Base-by-base conservation (phyloP, 176 grass and related monocot genomes). In the Tillandsia fasciculata region DNA sequence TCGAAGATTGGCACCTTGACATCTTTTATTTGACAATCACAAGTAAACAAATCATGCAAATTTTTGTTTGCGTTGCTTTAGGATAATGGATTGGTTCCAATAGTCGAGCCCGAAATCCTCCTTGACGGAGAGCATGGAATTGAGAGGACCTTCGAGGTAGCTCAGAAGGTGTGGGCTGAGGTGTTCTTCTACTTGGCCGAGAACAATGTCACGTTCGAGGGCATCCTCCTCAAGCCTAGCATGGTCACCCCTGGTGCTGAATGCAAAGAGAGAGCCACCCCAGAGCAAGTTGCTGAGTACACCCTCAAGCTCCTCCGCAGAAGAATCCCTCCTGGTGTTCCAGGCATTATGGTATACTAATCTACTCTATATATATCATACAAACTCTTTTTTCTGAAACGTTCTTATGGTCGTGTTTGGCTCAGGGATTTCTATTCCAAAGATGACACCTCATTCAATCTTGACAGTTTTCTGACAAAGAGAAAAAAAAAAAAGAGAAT, bases 181-280 rank as follows among this genome's bases (percentile, higher is more conserved):
- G 79, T 79, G 5, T 90, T 97, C 82, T 97, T 50, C 84, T 90
- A 93, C 75, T 26, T 97, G 82, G 77, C 94, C 48, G 79, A 97
- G 84, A 97, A 97, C 86, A 97, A 86, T 13, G 94, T 93, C 42
- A 56, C 82, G 72, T 93, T 87, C 10, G 94, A 97, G 71, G 94
- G 94, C 63, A 97, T 97, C 79, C 87, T 97, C 58, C 63, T 97
- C 29, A 97, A 97, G 77, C 94, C 94, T 50, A 97, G 94, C 94
- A 97, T 97, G 94, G 89, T 97, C 0, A 97, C 94, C 65, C 94
- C 94, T 6, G 94, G 94, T 53, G 94, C 94, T 14, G 94, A 97
- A 65, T 84, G 72, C 84, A 83, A 82, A 69, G 87, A 97, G 12
- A 90, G 5, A 70, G 81, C 84, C 80, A 79, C 94, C 47, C 86